phyloP scores from a whole-genome alignment of 2,329 filamentous ascomycete genomes.

The Aspergillus proliferans region DNA sequence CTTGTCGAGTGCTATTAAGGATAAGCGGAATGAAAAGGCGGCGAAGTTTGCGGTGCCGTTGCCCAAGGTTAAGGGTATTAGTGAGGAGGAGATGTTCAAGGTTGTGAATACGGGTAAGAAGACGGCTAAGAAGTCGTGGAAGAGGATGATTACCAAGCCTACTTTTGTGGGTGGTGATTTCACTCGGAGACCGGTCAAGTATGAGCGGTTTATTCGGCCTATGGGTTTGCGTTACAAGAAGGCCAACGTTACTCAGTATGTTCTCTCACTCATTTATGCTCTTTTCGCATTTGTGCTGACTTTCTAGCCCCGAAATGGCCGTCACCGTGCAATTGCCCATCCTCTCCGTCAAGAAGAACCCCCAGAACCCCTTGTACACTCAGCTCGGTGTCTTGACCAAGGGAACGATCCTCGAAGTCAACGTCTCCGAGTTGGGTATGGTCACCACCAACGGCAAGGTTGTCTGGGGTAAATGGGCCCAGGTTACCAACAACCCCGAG shows the following conservation, averaged over 20 bases:
- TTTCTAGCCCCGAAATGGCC: constrained; percentile 58
- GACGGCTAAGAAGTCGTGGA: constrained; percentile 71
- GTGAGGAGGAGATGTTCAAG: constrained; percentile 96
- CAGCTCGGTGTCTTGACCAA: constrained; percentile 85
- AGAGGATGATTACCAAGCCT: constrained; percentile 65
- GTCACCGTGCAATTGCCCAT: constrained; percentile 86
- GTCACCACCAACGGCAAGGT: constrained; percentile 90
- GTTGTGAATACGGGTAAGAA: constrained; percentile 96
- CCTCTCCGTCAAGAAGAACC: constrained; percentile 74
- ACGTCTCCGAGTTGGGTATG: constrained; percentile 84
- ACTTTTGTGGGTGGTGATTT: constrained; percentile 91
- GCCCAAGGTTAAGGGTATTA: constrained; percentile 89
- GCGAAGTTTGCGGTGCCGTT: constrained; percentile 88
- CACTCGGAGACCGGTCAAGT: constrained; percentile 78
- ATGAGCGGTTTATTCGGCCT: constrained; percentile 61
- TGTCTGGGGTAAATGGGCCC: constrained; percentile 81
- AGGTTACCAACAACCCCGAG: constrained; percentile 44
- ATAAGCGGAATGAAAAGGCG: constrained; percentile 88
- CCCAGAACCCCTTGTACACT: constrained; percentile 83
- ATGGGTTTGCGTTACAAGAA: constrained; percentile 78
- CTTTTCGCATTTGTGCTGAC: constrained; percentile 1
- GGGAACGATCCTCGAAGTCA: constrained; percentile 82
- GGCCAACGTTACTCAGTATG: constrained; percentile 56
- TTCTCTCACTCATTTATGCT: background rate
- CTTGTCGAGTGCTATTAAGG: constrained; percentile 81